Evolutionary conservation across 768 basidiomycete genomes (phyloP), one percentile per base, ranked within the genome.

Genomic region (Calvatia gigantea): DNA sequence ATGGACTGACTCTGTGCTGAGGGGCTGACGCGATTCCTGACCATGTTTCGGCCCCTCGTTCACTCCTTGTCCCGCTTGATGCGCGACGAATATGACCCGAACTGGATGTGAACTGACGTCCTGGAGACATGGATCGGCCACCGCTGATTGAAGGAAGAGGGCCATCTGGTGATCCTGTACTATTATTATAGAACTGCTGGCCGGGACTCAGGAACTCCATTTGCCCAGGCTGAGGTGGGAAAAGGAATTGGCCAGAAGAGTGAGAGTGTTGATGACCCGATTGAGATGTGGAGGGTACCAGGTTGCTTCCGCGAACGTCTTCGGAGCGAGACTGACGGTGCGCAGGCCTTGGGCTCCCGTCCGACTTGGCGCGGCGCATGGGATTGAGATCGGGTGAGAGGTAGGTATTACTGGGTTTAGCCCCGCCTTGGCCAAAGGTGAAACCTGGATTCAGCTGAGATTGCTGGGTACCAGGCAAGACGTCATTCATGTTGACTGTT

Each of bases 321-420:
- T 89, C 87, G 37, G 82, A 84, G 58, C 84, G 82, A 29, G 78
- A 79, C 17, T 75, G 74, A 14, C 86, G 74, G 61, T 80, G 79
- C 12, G 69, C 65, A 6, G 67, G 66, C n/a, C 73, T 69, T 17
- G 57, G 51, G 29, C 74, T 70, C 54, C 68, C 65, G 53, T 83
- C 82, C 8, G 81, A 82, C 59, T 76, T 78, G 47, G 72, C 70
- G 17, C 84, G 76, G 48, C 82, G 78, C n/a, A 86, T 72, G 23
- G 61, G 59, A 55, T 69, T 48, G 17, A 44, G 43, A 35, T 68
- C 74, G 11, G 73, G 69, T 9, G 71, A 68, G 15, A 75, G 67
- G 62, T 62, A 75, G 65, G 68, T 60, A 32, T 57, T 59, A 39
- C 55, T 47, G 29, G 38, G 15, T 31, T 48, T 61, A 9, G 19